These are phyloP conservation scores for Stenogyne calaminthoides DNA, from an alignment of 305 asterid genomes.

Conservation along the genomic window DNA sequence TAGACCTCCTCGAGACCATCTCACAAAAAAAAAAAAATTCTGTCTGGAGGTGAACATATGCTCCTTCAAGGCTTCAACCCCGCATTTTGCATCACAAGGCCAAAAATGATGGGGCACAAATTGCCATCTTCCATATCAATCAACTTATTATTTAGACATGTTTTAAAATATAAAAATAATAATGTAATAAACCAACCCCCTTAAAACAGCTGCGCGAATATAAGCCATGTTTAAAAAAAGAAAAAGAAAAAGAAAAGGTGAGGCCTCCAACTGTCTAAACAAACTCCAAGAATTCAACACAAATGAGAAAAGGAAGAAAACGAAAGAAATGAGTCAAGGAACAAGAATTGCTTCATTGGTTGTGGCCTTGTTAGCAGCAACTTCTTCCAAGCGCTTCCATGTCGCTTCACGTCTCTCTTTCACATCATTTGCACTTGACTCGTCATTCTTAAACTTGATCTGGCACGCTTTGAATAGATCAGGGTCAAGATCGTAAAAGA, in stretches of 20 bases:
- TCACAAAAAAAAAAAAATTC: no score
- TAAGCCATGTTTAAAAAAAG: no score
- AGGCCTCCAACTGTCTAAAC: no score
- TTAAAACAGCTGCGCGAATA: conserved; percentile 22
- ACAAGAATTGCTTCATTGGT: conserved; percentile 61
- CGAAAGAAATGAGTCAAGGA: conserved; percentile 22
- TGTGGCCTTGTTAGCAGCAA: conserved; percentile 51
- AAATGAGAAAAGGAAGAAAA: not conserved
- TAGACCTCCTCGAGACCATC: no score
- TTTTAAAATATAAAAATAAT: conserved; percentile 11
- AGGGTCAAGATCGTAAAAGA: conserved; percentile 74
- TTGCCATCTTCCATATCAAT: not conserved
- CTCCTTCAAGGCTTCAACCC: not conserved
- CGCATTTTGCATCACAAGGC: not conserved
- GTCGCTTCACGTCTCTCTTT: conserved; percentile 58
- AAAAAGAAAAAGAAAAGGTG: no score
- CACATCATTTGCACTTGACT: conserved; percentile 51
- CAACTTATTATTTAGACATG: conserved; percentile 21
- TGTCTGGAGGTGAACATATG: no score
- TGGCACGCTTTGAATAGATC: conserved; percentile 73
- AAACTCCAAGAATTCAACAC: conserved; percentile 20
- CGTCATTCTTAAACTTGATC: conserved; percentile 65
- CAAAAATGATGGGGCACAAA: not conserved
- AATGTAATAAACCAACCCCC: conserved; percentile 12
- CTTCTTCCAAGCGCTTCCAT: conserved; percentile 71